Evolutionary conservation across 164 flowering plant genomes (phyloP), one percentile per base, ranked within the genome.

Genomic region (Tetrastigma voinierianum): DNA sequence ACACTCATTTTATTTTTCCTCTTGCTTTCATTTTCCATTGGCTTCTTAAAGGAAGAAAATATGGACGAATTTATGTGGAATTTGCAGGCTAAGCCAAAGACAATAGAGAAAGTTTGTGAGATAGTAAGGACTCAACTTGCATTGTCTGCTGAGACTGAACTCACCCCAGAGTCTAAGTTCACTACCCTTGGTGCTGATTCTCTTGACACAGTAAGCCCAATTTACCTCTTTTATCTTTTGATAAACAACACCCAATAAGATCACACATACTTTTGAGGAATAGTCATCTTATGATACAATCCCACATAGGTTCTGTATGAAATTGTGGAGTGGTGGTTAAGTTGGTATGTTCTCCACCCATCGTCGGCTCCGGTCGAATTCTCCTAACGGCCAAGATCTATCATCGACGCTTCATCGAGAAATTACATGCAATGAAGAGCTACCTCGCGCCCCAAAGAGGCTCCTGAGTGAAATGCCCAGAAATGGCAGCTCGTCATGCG

Each of bases 131-230:
- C 70, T 43, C 82, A 79, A 55, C 52, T 79, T 51, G 77, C 80
- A n/a, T 53, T 79, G 44, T 46, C 73, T 44, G 56, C 66, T 11
- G 82, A 73, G 20, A 9, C 64, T 1, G 58, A 13, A 44, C 66
- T 79, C 62, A 76, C 75, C 43, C 61, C 72, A 3, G 75, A 67
- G 40, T 65, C 82, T 64, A 73, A 64, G 32, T 76, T 79, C 24
- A 2, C 72, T 1, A 66, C 46, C 10, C 77, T 79, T 18, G 82
- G 82, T 25, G 82, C 82, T 10, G 82, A 79, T 68, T 76, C 82
- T n/a, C 82, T 79, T 19, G 82, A 79, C 57, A 79, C 80, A 4
- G 80, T 79, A 69, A n/a, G 58, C 46, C 51, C 47, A 11, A 15
- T 21, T 13, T 45, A 14, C 9, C 12, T 3, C 10, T 56, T 56